Conservation (phyloP, 2,329 filamentous ascomycete genomes). For the Colletotrichum theobromicola region DNA sequence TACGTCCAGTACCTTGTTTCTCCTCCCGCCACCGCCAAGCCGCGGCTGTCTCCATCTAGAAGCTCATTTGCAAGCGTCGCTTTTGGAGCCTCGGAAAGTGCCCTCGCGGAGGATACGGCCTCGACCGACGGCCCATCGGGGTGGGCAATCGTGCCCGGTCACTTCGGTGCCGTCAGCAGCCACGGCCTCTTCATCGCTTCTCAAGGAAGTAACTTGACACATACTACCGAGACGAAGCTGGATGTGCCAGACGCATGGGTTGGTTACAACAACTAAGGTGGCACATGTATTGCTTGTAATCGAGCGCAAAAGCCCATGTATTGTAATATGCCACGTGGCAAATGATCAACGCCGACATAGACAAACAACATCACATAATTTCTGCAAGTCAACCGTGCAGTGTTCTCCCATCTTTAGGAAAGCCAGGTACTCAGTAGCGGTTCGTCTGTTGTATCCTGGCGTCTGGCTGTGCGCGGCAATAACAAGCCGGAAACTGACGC, state of each 20-base stretch:
- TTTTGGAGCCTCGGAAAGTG: constrained; percentile 37
- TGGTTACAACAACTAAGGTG: background rate
- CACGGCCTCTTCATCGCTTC: constrained; percentile 59
- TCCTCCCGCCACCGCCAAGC: constrained; percentile 25
- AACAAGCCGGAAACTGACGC: constrained; percentile 7
- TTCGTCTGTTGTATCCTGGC: background rate
- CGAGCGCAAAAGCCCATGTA: background rate
- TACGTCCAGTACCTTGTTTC: constrained; percentile 70
- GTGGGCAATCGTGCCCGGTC: constrained; percentile 32
- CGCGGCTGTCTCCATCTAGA: constrained; percentile 3
- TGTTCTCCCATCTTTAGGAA: background rate
- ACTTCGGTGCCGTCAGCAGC: constrained; percentile 69
- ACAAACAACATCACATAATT: background rate
- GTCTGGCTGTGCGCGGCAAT: background rate
- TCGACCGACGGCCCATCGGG: constrained; percentile 23
- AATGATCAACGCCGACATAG: background rate
- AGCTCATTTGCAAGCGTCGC: constrained; percentile 25
- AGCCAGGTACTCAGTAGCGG: background rate
- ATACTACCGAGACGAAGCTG: constrained; percentile 43
- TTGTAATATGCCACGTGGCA: background rate
- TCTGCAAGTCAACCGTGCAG: background rate
- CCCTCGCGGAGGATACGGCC: background rate
- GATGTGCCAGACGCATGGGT: constrained; percentile 50
- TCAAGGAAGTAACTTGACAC: background rate
- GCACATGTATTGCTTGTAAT: background rate